Evolutionary conservation across 257 asterid species (phyloP), one percentile per base, ranked within the genome.

Genomic region (Sherardia arvensis): DNA sequence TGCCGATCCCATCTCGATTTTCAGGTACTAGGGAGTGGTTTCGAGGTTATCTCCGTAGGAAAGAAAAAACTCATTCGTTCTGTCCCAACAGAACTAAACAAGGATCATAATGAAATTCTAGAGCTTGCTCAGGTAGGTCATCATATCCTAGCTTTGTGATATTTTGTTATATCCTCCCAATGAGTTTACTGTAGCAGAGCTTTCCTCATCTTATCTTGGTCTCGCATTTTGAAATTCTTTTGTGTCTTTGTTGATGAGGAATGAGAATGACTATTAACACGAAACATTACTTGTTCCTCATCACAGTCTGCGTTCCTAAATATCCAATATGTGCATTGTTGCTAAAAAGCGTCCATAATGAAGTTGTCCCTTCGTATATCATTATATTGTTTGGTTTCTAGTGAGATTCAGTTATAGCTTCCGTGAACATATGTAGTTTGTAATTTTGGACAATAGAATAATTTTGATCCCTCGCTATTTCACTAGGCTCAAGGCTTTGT

Each of bases 41-140:
- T 85, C 67, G 99, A 93, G 87, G 96, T 93, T 54, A 90, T 93
- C 61, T 82, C 94, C 64, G 80, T 90, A 28, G 96, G 95, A 72
- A 93, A 87, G 78, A 87, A 72, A 81, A 93, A 90, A 79, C 96
- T 93, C 45, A 83, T 93, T 49, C 80, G 97, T 28, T 93, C 96
- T 62, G 99, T 93, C 73, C 97, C 99, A n/a, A 93, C 99, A 1
- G 99, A 93, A 73, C 51, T 93, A 83, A 93, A 93, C 73, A 90
- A 83, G 79, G 99, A 93, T 77, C 99, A 90, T 76, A 93, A 93
- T 65, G 97, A 90, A 76, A 85, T 93, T 49, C 74, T 93, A 66
- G 99, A 93, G 92, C 85, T 90, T 43, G 97, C 99, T 2, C 99
- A 92, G 99, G 97, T 92, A 74, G 71, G 17, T 47, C 67, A 68